These are phyloP conservation scores for Priceomyces medius DNA, from an alignment of 805 yeast species.

Conservation along the genomic window DNA sequence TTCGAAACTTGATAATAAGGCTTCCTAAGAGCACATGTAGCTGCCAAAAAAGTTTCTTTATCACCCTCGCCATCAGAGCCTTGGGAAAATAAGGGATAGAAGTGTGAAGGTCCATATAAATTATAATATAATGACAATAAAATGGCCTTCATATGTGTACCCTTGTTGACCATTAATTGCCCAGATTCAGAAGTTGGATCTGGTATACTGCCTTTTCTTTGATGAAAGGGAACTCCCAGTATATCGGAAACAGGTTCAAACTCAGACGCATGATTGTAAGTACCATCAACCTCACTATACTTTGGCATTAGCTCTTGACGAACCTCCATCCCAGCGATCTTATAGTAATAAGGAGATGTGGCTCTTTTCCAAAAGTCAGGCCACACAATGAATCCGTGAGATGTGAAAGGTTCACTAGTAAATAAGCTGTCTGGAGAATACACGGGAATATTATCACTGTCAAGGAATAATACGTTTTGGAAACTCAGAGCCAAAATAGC, in stretches of 20 bases:
- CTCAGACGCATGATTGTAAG: slow-evolving; percentile 11
- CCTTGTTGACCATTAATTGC: slow-evolving; percentile 41
- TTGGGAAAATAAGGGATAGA: slow-evolving; percentile 43
- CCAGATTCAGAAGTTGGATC: slow-evolving; percentile 40
- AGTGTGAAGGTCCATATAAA: slow-evolving; percentile 41
- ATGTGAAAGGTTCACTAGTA: slow-evolving; percentile 51
- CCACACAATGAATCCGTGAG: slow-evolving; percentile 64
- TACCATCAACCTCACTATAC: slow-evolving; percentile 32
- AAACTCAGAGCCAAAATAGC: slow-evolving; percentile 50
- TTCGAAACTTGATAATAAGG: slow-evolving; percentile 56
- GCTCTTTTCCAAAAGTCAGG: slow-evolving; percentile 90
- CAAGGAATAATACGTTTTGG: slow-evolving; percentile 68
- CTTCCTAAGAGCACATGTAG: slow-evolving; percentile 51
- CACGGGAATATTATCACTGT: slow-evolving; percentile 75
- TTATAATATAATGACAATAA: slow-evolving; percentile 42
- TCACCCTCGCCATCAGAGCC: slow-evolving; percentile 74
- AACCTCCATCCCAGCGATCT: slow-evolving; percentile 55
- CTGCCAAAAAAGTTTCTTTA: slow-evolving; percentile 74
- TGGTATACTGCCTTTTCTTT: slow-evolving; percentile 30
- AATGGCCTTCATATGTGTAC: slow-evolving; percentile 36
- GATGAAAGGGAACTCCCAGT: slow-evolving; percentile 28
- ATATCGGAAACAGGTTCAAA: not conserved
- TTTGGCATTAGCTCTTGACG: slow-evolving; percentile 29
- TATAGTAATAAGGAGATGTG: slow-evolving; percentile 70
- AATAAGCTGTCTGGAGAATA: slow-evolving; percentile 62